Evolutionary conservation across 2,329 filamentous ascomycete species (phyloP).

Genomic region (Nannizzia gypsea): DNA sequence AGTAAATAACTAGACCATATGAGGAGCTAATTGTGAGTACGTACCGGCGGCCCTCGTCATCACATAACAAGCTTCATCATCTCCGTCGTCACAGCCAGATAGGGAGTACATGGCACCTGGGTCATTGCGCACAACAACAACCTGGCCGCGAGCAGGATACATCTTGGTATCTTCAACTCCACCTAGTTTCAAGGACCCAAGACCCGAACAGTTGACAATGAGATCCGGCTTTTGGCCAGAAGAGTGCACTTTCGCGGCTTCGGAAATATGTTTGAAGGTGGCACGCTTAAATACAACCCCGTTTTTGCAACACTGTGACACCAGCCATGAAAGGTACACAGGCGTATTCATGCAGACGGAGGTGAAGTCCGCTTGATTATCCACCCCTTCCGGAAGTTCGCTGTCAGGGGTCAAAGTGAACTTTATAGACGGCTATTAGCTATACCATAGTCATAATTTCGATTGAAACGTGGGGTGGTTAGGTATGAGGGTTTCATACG

Average conservation of each 20-base stretch:
- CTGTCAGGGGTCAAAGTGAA: conserved; percentile 49
- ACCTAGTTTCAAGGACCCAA: conserved; percentile 62
- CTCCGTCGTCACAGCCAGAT: conserved; percentile 62
- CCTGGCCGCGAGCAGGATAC: conserved; percentile 68
- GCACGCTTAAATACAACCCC: conserved; percentile 58
- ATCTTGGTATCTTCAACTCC: conserved; percentile 68
- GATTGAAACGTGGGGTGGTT: neutral
- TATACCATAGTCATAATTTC: too few species aligned
- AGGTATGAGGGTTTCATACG: conserved; percentile 29
- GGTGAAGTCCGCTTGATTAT: conserved; percentile 63
- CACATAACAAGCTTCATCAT: conserved; percentile 62
- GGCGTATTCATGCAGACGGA: conserved; percentile 87
- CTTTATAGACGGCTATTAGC: conserved; percentile 21
- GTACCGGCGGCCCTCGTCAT: conserved; percentile 59
- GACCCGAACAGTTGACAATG: conserved; percentile 74
- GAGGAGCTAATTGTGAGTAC: conserved; percentile 4
- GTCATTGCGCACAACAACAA: conserved; percentile 71
- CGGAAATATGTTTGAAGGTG: conserved; percentile 55
- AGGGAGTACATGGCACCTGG: conserved; percentile 56
- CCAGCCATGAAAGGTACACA: conserved; percentile 75
- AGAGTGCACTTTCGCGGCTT: conserved; percentile 53
- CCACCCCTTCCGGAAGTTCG: conserved; percentile 52
- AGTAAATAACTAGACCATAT: neutral
- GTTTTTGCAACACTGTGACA: conserved; percentile 63
- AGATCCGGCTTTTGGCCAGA: conserved; percentile 49